Percentiles rank a stretch among this genome's conserved stretches.
Conservation (phyloP, 75 land plant genomes). For the Isoetes taiwanensis region DNA sequence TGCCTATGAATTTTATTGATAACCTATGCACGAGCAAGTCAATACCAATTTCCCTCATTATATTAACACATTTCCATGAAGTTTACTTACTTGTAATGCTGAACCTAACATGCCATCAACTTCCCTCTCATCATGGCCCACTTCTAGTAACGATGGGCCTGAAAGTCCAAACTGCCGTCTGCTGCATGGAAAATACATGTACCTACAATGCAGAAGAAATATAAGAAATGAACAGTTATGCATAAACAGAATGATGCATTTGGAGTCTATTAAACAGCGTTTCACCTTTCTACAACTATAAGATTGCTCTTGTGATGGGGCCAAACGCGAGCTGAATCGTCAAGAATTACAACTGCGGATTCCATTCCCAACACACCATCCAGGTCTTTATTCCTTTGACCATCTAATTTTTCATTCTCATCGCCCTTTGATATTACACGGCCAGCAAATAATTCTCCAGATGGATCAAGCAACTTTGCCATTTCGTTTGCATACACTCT, state of each 20-base stretch:
- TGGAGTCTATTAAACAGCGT: too few relatives aligned
- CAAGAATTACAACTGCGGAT: neutral
- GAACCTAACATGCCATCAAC: too few relatives aligned
- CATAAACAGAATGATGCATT: too few relatives aligned
- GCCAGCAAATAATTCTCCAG: constrained; percentile 1
- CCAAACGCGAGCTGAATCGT: constrained; percentile 9
- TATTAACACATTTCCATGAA: too few relatives aligned
- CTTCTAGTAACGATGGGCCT: neutral
- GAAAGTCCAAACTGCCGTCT: neutral
- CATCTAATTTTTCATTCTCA: neutral
- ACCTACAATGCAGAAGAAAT: too few relatives aligned
- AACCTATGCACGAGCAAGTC: too few relatives aligned
- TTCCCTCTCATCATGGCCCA: neutral
- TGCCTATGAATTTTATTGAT: neutral
- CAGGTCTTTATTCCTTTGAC: neutral
- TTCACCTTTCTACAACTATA: neutral
- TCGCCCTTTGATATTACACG: constrained; percentile 3
- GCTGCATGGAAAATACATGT: neutral
- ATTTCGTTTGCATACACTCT: constrained; percentile 1
- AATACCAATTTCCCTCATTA: too few relatives aligned
- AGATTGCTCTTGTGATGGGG: constrained; percentile 8
- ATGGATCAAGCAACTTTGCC: constrained; percentile 4
- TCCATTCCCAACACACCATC: constrained; percentile 5
- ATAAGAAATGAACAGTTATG: too few relatives aligned
- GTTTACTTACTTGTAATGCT: too few relatives aligned